Conservation (phyloP, 495 filamentous ascomycete species). For the Elaphomyces granulatus region DNA sequence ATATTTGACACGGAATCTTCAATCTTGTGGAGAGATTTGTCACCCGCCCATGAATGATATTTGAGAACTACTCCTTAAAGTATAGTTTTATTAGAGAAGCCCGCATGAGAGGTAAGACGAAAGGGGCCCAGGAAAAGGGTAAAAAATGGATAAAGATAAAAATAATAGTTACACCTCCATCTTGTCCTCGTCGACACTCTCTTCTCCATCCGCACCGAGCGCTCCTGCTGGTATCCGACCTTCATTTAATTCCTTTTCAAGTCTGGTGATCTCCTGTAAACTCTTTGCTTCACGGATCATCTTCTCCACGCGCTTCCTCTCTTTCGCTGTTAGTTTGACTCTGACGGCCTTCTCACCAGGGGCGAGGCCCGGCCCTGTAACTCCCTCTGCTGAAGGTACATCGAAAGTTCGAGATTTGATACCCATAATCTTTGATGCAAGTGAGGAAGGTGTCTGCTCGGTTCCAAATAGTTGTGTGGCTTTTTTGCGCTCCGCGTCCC, state of each 20-base stretch:
- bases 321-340: conserved; percentile 53
- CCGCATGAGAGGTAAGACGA: too few species aligned
- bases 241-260: conserved; percentile 79
- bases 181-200: conserved; percentile 27
- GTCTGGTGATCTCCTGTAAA: conserved; percentile 63
- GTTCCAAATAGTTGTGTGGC: conserved; percentile 77
- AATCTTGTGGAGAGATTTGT: too few species aligned
- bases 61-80: too few species aligned
- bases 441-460: conserved; percentile 52
- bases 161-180: conserved; percentile 6
- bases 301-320: conserved; percentile 53
- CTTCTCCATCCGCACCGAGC: conserved; percentile 39
- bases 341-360: conserved; percentile 49
- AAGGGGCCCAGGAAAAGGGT: not conserved
- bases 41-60: too few species aligned
- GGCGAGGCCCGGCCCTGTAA: conserved; percentile 23
- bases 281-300: conserved; percentile 75
- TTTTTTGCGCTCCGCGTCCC: conserved; percentile 60
- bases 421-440: conserved; percentile 81
- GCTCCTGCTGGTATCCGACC: conserved; percentile 64
- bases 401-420: conserved; percentile 76
- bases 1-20: too few species aligned
- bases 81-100: too few species aligned
- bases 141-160: not conserved
- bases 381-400: conserved; percentile 32